Percentiles rank a stretch among this genome's conserved stretches.
These are phyloP conservation scores for Fraxinus dipetala DNA, from an alignment of 305 asterid genomes.

Conservation along the genomic window DNA sequence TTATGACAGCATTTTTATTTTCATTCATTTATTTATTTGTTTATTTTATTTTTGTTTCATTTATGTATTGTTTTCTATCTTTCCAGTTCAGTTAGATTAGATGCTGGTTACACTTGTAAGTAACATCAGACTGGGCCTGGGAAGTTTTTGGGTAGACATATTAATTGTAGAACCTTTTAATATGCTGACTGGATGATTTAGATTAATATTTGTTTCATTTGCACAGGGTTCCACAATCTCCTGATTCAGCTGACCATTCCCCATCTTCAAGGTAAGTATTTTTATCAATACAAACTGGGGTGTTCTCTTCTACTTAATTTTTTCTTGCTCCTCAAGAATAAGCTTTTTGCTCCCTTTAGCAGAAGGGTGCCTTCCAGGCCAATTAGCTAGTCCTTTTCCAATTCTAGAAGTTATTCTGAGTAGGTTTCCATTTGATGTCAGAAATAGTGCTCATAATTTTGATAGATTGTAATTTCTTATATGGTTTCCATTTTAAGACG, in stretches of 20 bases:
- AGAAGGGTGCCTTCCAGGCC: slow-evolving; percentile 48
- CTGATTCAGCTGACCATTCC: slow-evolving; percentile 52
- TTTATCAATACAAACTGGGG: slow-evolving; percentile 6
- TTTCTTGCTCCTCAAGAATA: neutral
- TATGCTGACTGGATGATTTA: slow-evolving; percentile 12
- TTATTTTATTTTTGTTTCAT: slow-evolving; percentile 6
- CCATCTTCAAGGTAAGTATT: slow-evolving; percentile 51
- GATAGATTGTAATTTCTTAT: slow-evolving; percentile 16
- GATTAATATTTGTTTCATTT: slow-evolving; percentile 25
- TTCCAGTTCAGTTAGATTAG: neutral
- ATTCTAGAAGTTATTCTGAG: slow-evolving; percentile 43
- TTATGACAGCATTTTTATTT: slow-evolving; percentile 4
- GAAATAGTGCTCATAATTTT: neutral
- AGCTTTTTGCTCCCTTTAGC: slow-evolving; percentile 25
- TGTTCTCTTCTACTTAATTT: slow-evolving; percentile 3
- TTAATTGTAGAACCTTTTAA: neutral
- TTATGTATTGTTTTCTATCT: neutral
- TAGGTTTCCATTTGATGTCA: slow-evolving; percentile 23
- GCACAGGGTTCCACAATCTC: slow-evolving; percentile 56
- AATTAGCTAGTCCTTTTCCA: slow-evolving; percentile 46
- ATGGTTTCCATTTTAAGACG: slow-evolving; percentile 31
- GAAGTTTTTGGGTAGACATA: neutral
- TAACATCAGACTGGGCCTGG: neutral
- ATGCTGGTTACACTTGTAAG: neutral
- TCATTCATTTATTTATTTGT: neutral